These are phyloP conservation scores for Phoenix roebelenii DNA, from an alignment of 176 grass and related monocot species.

Conservation along the genomic window DNA sequence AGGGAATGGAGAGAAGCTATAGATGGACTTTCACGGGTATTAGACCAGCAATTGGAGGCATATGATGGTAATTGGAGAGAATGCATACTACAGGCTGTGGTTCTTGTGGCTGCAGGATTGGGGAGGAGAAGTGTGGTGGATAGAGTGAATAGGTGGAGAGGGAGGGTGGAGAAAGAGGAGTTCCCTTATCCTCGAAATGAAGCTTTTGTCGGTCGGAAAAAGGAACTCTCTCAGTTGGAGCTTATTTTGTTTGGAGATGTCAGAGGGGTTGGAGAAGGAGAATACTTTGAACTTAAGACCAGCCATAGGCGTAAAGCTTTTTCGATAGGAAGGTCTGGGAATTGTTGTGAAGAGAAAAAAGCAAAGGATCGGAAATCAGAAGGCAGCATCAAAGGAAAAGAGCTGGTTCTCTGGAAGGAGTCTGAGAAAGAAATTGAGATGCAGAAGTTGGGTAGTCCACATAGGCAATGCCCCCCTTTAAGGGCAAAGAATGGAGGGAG, in stretches of 20 bases:
- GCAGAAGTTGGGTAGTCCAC: conserved; percentile 47
- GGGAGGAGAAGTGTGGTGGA: conserved; percentile 83
- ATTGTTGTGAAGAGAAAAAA: conserved; percentile 30
- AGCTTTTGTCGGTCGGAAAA: conserved; percentile 82
- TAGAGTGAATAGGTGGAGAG: conserved; percentile 74
- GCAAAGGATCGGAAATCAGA: conserved; percentile 24
- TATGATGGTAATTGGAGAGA: conserved; percentile 80
- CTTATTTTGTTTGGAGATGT: conserved; percentile 95
- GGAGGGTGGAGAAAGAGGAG: conserved; percentile 72
- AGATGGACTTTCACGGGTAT: conserved; percentile 68
- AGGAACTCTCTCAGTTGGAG: conserved; percentile 84
- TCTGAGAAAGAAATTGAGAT: conserved; percentile 93
- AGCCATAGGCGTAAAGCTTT: conserved; percentile 41
- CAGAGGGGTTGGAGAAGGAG: conserved; percentile 71
- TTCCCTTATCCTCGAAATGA: conserved; percentile 80
- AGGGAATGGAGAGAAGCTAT: conserved; percentile 85
- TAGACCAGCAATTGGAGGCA: conserved; percentile 70
- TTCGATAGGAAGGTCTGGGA: conserved; percentile 26
- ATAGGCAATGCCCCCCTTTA: conserved; percentile 16
- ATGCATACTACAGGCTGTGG: conserved; percentile 61
- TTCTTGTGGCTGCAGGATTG: conserved; percentile 66
- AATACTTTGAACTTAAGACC: conserved; percentile 83
- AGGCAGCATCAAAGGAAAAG: conserved; percentile 63
- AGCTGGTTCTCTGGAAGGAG: conserved; percentile 82
- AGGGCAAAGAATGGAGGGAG: conserved; percentile 42